These are phyloP conservation scores for Hyaloperonospora arabidopsidis DNA, from an alignment of 352 stramenopile species.

Conservation along the genomic window DNA sequence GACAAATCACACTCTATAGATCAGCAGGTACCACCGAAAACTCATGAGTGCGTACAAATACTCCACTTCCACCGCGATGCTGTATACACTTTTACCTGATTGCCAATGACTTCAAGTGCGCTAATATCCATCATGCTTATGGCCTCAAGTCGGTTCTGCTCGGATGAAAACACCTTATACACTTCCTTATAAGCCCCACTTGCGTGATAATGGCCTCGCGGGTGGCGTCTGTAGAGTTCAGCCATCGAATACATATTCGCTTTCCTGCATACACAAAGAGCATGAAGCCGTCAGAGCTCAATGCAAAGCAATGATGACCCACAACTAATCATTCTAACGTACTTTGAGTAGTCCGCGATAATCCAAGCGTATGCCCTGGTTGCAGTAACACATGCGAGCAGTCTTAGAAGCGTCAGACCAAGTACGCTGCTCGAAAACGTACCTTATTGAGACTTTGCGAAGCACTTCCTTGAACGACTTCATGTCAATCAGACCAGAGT, in stretches of 20 bases:
- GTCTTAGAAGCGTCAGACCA: conserved; percentile 1
- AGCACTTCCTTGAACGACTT: conserved; percentile 28
- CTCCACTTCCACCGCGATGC: not conserved
- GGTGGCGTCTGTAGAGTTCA: conserved; percentile 45
- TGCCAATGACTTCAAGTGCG: conserved; percentile 78
- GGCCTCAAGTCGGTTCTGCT: conserved; percentile 55
- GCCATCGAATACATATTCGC: conserved; percentile 28
- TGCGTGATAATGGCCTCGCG: conserved; percentile 66
- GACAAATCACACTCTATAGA: conserved; percentile 69
- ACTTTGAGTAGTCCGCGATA: conserved; percentile 49
- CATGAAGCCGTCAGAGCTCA: conserved; percentile 6
- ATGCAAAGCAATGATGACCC: not conserved
- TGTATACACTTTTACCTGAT: conserved; percentile 50
- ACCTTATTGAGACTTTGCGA: conserved; percentile 41
- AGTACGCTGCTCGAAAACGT: conserved; percentile 12
- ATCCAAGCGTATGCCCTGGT: conserved; percentile 44
- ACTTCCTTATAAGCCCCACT: conserved; percentile 86
- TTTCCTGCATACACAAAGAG: conserved; percentile 30
- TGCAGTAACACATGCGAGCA: conserved; percentile 2
- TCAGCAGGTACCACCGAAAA: not conserved
- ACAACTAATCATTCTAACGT: conserved; percentile 5
- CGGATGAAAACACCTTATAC: conserved; percentile 71
- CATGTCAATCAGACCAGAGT: conserved; percentile 33
- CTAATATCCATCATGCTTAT: conserved; percentile 91
- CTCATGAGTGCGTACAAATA: conserved; percentile 2